These are phyloP conservation scores for Rhodofomes roseus DNA, from an alignment of 1,284 basidiomycete species.

Conservation along the genomic window DNA sequence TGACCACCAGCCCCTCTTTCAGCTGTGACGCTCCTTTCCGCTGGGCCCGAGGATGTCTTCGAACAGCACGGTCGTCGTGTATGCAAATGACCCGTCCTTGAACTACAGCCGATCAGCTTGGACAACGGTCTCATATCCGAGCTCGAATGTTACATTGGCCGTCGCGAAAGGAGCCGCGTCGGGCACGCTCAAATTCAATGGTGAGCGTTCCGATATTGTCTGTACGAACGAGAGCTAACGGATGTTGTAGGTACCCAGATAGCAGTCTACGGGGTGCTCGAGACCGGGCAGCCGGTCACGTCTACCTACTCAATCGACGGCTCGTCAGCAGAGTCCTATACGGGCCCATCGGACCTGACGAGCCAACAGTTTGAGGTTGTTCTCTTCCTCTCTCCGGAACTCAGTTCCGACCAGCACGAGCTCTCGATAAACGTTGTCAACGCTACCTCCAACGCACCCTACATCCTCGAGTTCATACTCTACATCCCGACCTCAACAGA, in stretches of 20 bases:
- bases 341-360: background rate
- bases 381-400: conserved; percentile 9
- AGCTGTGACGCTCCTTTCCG: background rate
- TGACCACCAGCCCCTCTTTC: background rate
- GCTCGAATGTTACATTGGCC: background rate
- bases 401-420: conserved; percentile 3
- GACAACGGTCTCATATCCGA: background rate
- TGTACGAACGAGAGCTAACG: background rate
- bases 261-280: background rate
- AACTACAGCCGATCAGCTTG: background rate
- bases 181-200: background rate
- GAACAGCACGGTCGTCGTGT: background rate
- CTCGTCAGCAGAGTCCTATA: background rate
- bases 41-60: background rate
- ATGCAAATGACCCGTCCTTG: background rate
- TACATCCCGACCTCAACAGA: conserved; percentile 5
- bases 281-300: background rate
- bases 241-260: background rate
- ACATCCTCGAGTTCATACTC: conserved; percentile 13
- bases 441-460: conserved; percentile 8
- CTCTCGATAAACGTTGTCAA: conserved; percentile 11
- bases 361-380: background rate
- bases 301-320: conserved; percentile 3
- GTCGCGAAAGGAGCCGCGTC: background rate
- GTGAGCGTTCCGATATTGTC: background rate